Evolutionary conservation across 2,329 filamentous ascomycete species (phyloP).

Genomic region (Reticulascus tulasneorum): DNA sequence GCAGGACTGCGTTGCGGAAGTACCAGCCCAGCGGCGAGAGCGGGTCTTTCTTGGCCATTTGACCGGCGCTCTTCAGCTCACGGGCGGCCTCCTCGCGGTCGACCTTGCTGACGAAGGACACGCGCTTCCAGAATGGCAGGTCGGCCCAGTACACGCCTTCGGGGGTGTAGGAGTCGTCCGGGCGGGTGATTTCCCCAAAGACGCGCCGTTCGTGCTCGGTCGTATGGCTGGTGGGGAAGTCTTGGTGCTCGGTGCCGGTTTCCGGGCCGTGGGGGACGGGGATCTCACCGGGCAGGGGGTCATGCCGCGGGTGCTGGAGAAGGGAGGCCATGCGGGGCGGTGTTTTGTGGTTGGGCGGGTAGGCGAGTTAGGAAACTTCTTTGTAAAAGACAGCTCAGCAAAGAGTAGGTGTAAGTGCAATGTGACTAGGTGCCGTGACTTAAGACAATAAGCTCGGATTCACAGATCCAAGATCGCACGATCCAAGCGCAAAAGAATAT

Average conservation of each 20-base stretch:
- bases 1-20: constrained; percentile 84
- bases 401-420: no score
- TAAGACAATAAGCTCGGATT: no score
- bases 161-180: constrained; percentile 80
- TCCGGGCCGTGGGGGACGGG: constrained; percentile 52
- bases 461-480: no score
- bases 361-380: no score
- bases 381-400: no score
- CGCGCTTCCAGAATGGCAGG: constrained; percentile 64
- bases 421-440: no score
- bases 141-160: constrained; percentile 94
- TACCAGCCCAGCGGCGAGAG: constrained; percentile 82
- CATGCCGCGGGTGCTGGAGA: constrained; percentile 34
- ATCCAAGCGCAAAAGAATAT: no score
- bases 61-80: constrained; percentile 65
- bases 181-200: constrained; percentile 78
- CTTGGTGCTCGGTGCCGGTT: constrained; percentile 45
- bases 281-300: constrained; percentile 45
- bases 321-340: constrained; percentile 27
- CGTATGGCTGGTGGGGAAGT: constrained; percentile 39
- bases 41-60: constrained; percentile 83
- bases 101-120: constrained; percentile 71
- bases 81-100: constrained; percentile 65
- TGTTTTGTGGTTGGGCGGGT: no score
- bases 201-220: constrained; percentile 51